phyloP scores from a whole-genome alignment of 2,329 filamentous ascomycete species.

The Sarocladium brachiariae region DNA sequence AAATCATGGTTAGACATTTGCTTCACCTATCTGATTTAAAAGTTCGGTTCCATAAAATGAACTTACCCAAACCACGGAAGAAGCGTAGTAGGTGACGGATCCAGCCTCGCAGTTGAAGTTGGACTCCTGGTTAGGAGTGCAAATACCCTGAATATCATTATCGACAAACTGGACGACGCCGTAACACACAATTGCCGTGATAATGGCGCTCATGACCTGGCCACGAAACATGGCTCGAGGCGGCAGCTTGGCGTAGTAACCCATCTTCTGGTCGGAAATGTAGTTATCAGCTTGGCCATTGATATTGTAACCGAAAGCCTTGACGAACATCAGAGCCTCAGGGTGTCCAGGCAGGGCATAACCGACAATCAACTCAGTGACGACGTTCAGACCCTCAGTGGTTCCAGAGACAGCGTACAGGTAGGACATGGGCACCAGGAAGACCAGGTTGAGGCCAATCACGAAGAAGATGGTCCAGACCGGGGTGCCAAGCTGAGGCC shows the following conservation, averaged over 20 bases:
- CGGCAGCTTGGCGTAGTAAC: conserved; percentile 26
- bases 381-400: conserved; percentile 39
- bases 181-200: conserved; percentile 32
- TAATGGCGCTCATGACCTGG: conserved; percentile 36
- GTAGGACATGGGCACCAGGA: conserved; percentile 33
- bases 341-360: conserved; percentile 27
- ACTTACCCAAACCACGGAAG: conserved; percentile 23
- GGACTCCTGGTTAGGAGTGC: conserved; percentile 25
- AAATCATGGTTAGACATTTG: not conserved
- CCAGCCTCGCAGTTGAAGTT: conserved; percentile 22
- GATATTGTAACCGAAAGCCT: conserved; percentile 33
- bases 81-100: conserved; percentile 26
- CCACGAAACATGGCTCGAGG: conserved; percentile 27
- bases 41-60: too few relatives aligned
- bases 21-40: too few relatives aligned
- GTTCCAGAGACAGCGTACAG: conserved; percentile 35
- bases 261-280: conserved; percentile 27
- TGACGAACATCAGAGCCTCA: conserved; percentile 44
- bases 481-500: conserved; percentile 21
- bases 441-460: conserved; percentile 30
- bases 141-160: conserved; percentile 23
- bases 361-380: conserved; percentile 33
- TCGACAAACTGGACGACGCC: conserved; percentile 31
- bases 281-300: conserved; percentile 35
- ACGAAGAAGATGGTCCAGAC: conserved; percentile 25